phyloP scores from a whole-genome alignment of 2,329 filamentous ascomycete species.

The Xylaria sp. region DNA sequence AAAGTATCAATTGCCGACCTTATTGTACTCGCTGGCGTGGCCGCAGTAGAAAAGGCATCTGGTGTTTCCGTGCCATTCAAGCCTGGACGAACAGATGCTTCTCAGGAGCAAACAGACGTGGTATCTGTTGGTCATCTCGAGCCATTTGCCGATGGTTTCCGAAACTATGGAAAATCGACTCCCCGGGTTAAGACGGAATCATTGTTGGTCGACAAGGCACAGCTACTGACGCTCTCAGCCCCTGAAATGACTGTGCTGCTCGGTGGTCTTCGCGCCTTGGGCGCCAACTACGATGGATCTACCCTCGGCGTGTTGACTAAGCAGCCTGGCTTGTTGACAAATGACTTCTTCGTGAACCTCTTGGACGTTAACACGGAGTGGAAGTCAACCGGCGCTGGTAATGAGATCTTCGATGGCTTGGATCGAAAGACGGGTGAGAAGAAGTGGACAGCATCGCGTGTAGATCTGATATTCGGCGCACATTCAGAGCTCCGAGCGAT shows the following conservation, averaged over 20 bases:
- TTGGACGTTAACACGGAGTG: slow-evolving; percentile 74
- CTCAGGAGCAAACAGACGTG: slow-evolving; percentile 76
- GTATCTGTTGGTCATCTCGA: slow-evolving; percentile 72
- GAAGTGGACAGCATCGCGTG: slow-evolving; percentile 76
- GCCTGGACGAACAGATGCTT: slow-evolving; percentile 76
- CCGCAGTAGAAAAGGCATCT: slow-evolving; percentile 78
- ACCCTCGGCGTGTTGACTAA: slow-evolving; percentile 74
- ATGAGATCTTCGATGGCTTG: slow-evolving; percentile 69
- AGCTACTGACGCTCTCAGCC: slow-evolving; percentile 74
- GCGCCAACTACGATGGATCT: slow-evolving; percentile 77
- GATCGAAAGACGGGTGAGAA: slow-evolving; percentile 72
- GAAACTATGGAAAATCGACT: slow-evolving; percentile 76
- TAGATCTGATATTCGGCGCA: slow-evolving; percentile 77
- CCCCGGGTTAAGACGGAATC: slow-evolving; percentile 72
- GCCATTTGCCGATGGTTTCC: slow-evolving; percentile 79
- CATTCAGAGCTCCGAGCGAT: slow-evolving; percentile 78
- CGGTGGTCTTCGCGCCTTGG: slow-evolving; percentile 76
- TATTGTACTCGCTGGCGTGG: slow-evolving; percentile 77
- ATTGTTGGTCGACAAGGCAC: slow-evolving; percentile 75
- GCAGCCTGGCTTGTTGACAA: slow-evolving; percentile 74
- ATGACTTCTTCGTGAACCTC: slow-evolving; percentile 85
- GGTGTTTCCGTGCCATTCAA: slow-evolving; percentile 74
- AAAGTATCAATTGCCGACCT: slow-evolving; percentile 82
- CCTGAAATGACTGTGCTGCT: slow-evolving; percentile 77
- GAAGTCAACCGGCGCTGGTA: slow-evolving; percentile 62